Conservation (phyloP, 1,139 yeast species). For the Taphrina communis region DNA sequence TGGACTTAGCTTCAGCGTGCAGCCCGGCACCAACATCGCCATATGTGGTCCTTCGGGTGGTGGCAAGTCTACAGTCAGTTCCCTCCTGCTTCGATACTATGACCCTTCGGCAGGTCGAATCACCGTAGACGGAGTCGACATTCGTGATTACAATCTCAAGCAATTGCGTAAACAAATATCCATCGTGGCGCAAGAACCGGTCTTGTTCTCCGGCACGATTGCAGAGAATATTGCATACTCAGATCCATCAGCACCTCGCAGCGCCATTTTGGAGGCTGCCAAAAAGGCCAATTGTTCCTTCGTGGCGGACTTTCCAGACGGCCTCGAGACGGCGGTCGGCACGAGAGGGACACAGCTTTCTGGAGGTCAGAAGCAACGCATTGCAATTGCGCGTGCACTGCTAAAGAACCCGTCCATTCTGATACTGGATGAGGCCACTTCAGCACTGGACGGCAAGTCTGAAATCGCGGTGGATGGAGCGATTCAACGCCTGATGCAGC, state of each 20-base stretch:
- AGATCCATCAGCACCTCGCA: slow-evolving; percentile 61
- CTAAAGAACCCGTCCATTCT: slow-evolving; percentile 74
- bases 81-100: slow-evolving; percentile 77
- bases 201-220: slow-evolving; percentile 87
- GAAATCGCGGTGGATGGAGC: slow-evolving; percentile 81
- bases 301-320: slow-evolving; percentile 65
- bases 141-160: slow-evolving; percentile 71
- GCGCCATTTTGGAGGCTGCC: slow-evolving; percentile 74
- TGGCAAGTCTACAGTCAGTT: slow-evolving; percentile 84
- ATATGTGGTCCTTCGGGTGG: slow-evolving; percentile 96
- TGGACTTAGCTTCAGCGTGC: slow-evolving; percentile 67
- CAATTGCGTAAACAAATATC: slow-evolving; percentile 76
- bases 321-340: slow-evolving; percentile 82
- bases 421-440: slow-evolving; percentile 70
- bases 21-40: slow-evolving; percentile 86
- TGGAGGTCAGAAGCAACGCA: slow-evolving; percentile 86
- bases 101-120: slow-evolving; percentile 74
- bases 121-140: slow-evolving; percentile 70
- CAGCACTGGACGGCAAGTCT: slow-evolving; percentile 69
- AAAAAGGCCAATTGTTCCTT: slow-evolving; percentile 81
- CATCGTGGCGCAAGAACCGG: slow-evolving; percentile 92
- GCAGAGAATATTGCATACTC: slow-evolving; percentile 87
- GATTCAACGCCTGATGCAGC: slow-evolving; percentile 64
- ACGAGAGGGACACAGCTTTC: slow-evolving; percentile 82
- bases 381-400: slow-evolving; percentile 81